These are phyloP conservation scores for Vitis hybrid DNA, from an alignment of 177 flowering plant genomes.

Conservation along the genomic window DNA sequence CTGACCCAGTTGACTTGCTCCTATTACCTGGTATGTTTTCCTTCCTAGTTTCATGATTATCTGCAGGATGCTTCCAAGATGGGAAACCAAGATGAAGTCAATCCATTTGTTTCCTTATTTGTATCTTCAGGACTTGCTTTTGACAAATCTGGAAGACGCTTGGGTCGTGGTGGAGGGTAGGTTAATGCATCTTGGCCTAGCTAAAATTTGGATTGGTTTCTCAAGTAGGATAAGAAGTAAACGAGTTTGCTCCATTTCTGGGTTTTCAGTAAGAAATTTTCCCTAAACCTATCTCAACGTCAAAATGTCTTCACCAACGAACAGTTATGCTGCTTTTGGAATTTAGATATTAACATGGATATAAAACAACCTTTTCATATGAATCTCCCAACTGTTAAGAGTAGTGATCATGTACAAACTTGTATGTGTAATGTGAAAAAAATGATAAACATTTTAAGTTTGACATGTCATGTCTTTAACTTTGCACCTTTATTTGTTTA, in stretches of 20 bases:
- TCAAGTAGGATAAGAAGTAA: not conserved
- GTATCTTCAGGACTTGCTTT: constrained; percentile 80
- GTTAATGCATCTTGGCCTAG: constrained; percentile 14
- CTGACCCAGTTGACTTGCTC: constrained; percentile 81
- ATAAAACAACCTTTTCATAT: no score
- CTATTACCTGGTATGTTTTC: constrained; percentile 70
- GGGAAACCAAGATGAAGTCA: not conserved
- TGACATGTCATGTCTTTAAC: no score
- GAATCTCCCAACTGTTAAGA: no score
- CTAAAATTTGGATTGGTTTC: constrained; percentile 1
- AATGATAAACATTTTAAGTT: no score
- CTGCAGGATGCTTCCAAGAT: not conserved
- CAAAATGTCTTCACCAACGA: no score
- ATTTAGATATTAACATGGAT: no score
- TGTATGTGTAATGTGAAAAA: no score
- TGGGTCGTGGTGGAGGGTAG: constrained; percentile 99
- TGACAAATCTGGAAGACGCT: constrained; percentile 86
- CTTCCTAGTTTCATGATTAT: not conserved
- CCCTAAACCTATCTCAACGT: no score
- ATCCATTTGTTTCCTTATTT: not conserved
- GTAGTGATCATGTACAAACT: no score
- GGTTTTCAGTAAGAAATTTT: not conserved
- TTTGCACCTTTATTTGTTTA: no score
- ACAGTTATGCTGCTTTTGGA: no score
- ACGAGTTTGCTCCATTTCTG: not conserved